Conservation (phyloP, 106 monocot species). For the Amphibolis antarctica region DNA sequence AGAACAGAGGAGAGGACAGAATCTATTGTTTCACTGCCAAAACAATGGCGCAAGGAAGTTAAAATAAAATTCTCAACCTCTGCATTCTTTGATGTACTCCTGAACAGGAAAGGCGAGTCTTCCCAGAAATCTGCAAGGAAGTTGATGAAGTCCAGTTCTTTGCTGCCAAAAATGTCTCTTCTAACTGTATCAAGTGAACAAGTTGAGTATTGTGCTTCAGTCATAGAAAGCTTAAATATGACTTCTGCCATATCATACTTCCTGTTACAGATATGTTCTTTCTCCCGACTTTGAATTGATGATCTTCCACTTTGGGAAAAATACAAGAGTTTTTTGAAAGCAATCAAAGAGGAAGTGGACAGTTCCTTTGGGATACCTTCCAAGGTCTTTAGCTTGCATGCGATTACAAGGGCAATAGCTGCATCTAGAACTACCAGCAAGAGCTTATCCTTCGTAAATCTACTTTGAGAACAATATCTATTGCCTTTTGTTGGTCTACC, state of each 20-base stretch:
- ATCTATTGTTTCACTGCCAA: slow-evolving; percentile 21
- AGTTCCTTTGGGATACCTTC: neutral
- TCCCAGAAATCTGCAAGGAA: slow-evolving; percentile 58
- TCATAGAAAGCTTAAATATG: slow-evolving; percentile 74
- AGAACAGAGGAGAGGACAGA: slow-evolving; percentile 32
- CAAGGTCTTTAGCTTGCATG: neutral
- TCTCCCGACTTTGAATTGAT: neutral
- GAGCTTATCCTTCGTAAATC: slow-evolving; percentile 2
- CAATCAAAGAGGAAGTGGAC: neutral
- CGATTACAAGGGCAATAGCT: neutral
- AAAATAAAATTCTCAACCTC: slow-evolving; percentile 19
- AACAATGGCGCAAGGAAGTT: slow-evolving; percentile 26
- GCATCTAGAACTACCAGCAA: neutral
- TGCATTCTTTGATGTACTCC: slow-evolving; percentile 8
- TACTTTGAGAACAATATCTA: neutral
- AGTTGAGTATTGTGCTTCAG: slow-evolving; percentile 9
- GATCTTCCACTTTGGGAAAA: slow-evolving; percentile 8
- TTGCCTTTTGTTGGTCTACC: neutral
- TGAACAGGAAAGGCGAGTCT: slow-evolving; percentile 38
- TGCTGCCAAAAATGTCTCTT: slow-evolving; percentile 41
- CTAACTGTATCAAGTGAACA: slow-evolving; percentile 21
- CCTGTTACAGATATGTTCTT: slow-evolving; percentile 5
- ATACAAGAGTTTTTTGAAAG: slow-evolving; percentile 22
- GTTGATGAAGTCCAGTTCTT: slow-evolving; percentile 27
- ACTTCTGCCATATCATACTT: slow-evolving; percentile 42